Base-by-base conservation (phyloP, 352 stramenopile genomes). In the Phytophthora idaei region DNA sequence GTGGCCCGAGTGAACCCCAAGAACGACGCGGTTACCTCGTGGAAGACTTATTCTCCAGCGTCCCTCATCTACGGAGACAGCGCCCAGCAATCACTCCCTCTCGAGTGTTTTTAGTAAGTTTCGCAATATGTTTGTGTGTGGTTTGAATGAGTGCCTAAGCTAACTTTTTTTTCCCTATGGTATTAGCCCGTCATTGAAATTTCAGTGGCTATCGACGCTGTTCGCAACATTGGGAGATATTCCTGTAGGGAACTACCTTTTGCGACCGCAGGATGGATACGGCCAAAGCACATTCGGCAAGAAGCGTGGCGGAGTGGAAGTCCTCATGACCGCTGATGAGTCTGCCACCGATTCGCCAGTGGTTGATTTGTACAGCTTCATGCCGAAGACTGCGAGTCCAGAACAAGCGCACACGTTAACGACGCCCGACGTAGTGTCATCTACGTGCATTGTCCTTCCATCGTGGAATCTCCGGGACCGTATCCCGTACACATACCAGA, bases 71-170 rank as follows among this genome's bases (percentile, higher is more conserved):
- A 80, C 25, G 78, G 73, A 8, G 61, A 78, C 5, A 72, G 80
- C 9, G 61, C 44, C 0, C 34, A 71, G 8, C 66, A 81, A 25
- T 50, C 54, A 21, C 42, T 65, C 41, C 57, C 65, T 34, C 69
- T 74, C 44, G 81, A 89, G 31, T 74, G 41, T 17, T 90, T 92
- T 57, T 76, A 90, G 83, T 92, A 80, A 42, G 83, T 84, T 39
- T 52, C 17, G 6, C 39, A 28, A 3, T 49, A 25, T 5, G 2
- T 21, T 48, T 32, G 3, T 47, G 5, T 17, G 50, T 10, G 8
- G 21, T 49, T 5, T 21, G 21, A 21, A 21, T 21, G 21, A 21
- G 21, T 21, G 28, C n/a, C 10, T 8, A 8, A 36, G 47, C 37
- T 64, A 28, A 56, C 21, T 5, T 14, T 25, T 5, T 12, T 53